Evolutionary conservation across 208 protist species (phyloP), one percentile per base, ranked within the genome.

Genomic region (Leptomonas pyrrhocoris): DNA sequence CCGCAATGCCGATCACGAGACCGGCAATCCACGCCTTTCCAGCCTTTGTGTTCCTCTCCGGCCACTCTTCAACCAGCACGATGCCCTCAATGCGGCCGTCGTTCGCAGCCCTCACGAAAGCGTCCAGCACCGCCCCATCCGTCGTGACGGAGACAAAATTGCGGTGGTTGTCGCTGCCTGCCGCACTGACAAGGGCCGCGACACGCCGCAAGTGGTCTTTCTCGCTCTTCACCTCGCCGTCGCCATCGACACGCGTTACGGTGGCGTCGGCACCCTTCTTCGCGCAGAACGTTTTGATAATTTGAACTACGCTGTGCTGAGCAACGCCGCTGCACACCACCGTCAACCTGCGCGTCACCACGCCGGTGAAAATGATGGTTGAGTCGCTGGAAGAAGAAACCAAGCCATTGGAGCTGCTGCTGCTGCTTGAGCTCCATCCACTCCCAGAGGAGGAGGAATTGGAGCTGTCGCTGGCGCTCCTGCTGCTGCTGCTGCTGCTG

Each of bases 121-220:
- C 40, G 23, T 50, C 46, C 36, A 60, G 27, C 45, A 43, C 48
- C 36, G 25, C 23, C 27, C 25, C 23, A 7, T 18, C 27, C 28
- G 71, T 51, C 31, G 53, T 58, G 23, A 76, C 53, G 9, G 34
- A 43, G 16, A 76, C 40, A 23, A 70, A 76, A 43, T 43, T 69
- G 60, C 61, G 56, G 62, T 59, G 65, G 62, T 63, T 60, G 50
- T 18, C 21, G 25, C 12, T 27, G 13, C 36, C 58, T 11, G 60
- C 19, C 27, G 58, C 19, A n/a, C 0, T 30, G 55, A 15, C 27
- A 34, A 8, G 11, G 8, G 2, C 19, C 12, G 12, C 12, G 23
- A 67, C 59, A 3, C 51, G 61, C 12, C 56, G 61, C 48, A 30
- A 57, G 61, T 67, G 54, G 25, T 45, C 59, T 15, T 7, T 43